phyloP scores from a whole-genome alignment of 2,329 filamentous ascomycete genomes.

The Phoma sp. region DNA sequence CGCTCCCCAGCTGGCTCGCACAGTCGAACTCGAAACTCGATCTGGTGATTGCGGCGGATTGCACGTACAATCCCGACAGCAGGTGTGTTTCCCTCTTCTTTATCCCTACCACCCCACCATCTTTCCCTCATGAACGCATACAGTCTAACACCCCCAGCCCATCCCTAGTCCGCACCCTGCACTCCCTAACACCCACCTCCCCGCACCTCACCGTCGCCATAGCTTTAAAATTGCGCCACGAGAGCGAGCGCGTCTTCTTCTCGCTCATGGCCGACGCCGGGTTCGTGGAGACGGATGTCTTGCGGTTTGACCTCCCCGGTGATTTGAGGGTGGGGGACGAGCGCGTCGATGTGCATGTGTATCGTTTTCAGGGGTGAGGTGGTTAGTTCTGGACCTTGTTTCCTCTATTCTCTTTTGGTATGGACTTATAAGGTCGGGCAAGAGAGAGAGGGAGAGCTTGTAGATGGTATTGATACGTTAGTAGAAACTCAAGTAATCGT shows the following conservation, averaged over 20 bases:
- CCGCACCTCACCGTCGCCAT: slow-evolving; percentile 62
- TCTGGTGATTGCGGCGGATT: slow-evolving; percentile 71
- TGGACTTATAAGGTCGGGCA: no score
- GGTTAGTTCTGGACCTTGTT: no score
- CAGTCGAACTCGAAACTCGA: slow-evolving; percentile 51
- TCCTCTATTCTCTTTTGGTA: no score
- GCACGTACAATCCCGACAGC: slow-evolving; percentile 75
- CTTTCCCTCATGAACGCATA: no score
- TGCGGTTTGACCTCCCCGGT: slow-evolving; percentile 33
- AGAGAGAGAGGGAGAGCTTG: no score
- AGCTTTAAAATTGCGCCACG: slow-evolving; percentile 71
- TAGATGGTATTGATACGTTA: no score
- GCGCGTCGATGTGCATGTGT: slow-evolving; percentile 33
- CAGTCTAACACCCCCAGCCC: slow-evolving; percentile 48
- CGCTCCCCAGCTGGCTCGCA: slow-evolving; percentile 48
- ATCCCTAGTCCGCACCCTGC: slow-evolving; percentile 65
- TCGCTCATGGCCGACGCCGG: slow-evolving; percentile 53
- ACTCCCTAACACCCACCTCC: slow-evolving; percentile 54
- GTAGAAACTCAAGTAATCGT: no score
- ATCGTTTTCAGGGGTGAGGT: background rate
- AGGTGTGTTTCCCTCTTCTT: slow-evolving; percentile 27
- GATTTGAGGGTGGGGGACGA: slow-evolving; percentile 37
- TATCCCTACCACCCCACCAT: background rate
- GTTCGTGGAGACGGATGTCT: slow-evolving; percentile 28
- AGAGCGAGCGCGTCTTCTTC: slow-evolving; percentile 71